A percentile compares a stretch with the other conserved stretches of the same genome.
Conservation (phyloP, 2,329 filamentous ascomycete species). For the Epichloe typhina region DNA sequence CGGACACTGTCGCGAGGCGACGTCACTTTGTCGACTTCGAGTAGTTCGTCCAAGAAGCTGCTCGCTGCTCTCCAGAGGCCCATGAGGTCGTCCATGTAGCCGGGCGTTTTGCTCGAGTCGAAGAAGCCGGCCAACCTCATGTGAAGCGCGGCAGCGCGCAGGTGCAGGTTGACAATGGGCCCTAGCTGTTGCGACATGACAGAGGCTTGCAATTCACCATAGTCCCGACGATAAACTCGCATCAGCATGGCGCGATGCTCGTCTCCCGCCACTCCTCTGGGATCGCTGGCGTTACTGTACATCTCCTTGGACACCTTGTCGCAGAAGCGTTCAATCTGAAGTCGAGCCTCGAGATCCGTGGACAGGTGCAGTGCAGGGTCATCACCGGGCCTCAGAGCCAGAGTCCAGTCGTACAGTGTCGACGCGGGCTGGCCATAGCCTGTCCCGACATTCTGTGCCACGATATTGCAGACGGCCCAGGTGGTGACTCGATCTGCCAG, state of each 20-base stretch:
- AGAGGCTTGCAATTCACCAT: conserved; percentile 47
- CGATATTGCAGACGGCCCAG: conserved; percentile 78
- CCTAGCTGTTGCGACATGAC: conserved; percentile 45
- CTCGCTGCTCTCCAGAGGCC: conserved; percentile 61
- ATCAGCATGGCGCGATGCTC: conserved; percentile 54
- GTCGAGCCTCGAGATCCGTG: conserved; percentile 50
- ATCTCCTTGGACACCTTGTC: conserved; percentile 69
- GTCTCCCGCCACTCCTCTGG: conserved; percentile 53
- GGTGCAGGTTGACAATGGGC: conserved; percentile 48
- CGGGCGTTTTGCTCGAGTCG: conserved; percentile 57
- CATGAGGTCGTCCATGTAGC: conserved; percentile 63
- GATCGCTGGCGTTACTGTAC: conserved; percentile 65
- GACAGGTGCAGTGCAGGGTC: conserved; percentile 45
- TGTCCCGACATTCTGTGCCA: conserved; percentile 69
- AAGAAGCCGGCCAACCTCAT: conserved; percentile 71
- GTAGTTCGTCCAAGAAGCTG: conserved; percentile 53
- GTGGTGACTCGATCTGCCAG: conserved; percentile 66
- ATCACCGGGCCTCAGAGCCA: conserved; percentile 47
- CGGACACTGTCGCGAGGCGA: conserved; percentile 31
- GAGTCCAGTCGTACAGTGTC: conserved; percentile 63
- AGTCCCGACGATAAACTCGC: conserved; percentile 53
- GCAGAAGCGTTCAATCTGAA: conserved; percentile 61
- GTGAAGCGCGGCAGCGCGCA: conserved; percentile 61
- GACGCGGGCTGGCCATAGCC: conserved; percentile 73
- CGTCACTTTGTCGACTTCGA: conserved; percentile 37